Evolutionary conservation across 2,329 filamentous ascomycete genomes (phyloP).

Genomic region (Botrytis porri): DNA sequence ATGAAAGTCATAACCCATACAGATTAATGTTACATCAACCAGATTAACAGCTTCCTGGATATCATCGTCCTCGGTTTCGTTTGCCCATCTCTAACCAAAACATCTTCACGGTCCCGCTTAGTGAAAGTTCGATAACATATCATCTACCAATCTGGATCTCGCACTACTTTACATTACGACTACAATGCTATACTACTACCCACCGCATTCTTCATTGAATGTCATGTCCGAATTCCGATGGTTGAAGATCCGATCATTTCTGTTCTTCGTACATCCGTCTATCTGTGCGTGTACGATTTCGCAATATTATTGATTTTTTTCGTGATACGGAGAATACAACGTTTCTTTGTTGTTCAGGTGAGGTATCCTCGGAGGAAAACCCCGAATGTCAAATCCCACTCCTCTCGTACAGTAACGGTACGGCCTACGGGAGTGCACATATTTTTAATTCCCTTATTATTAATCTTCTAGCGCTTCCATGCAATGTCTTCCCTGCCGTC

Average conservation of each 20-base stretch:
- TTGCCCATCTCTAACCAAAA: constrained; percentile 1
- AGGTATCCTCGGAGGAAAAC: not conserved
- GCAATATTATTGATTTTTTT: not conserved
- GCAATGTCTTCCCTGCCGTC: constrained; percentile 6
- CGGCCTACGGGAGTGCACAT: constrained; percentile 2
- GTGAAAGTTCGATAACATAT: constrained; percentile 13
- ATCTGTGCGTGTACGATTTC: not conserved
- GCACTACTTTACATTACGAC: not conserved
- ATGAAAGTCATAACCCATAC: not conserved
- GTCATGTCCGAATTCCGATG: constrained; percentile 5
- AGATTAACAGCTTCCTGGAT: not conserved
- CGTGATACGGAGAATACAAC: not conserved
- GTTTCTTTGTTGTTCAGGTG: constrained; percentile 6
- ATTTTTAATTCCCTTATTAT: constrained; percentile 9
- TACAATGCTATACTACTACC: not conserved
- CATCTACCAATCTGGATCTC: not conserved
- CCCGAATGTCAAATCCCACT: constrained; percentile 4
- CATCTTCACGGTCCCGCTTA: not conserved
- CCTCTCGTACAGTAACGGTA: not conserved
- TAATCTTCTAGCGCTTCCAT: constrained; percentile 21
- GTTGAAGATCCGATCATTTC: not conserved
- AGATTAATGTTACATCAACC: constrained; percentile 2
- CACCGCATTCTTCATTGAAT: not conserved
- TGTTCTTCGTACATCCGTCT: not conserved
- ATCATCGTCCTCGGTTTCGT: not conserved